Evolutionary conservation across 2,329 filamentous ascomycete species (phyloP), one percentile per base, ranked within the genome.

Genomic region (Aspergillus melleus): DNA sequence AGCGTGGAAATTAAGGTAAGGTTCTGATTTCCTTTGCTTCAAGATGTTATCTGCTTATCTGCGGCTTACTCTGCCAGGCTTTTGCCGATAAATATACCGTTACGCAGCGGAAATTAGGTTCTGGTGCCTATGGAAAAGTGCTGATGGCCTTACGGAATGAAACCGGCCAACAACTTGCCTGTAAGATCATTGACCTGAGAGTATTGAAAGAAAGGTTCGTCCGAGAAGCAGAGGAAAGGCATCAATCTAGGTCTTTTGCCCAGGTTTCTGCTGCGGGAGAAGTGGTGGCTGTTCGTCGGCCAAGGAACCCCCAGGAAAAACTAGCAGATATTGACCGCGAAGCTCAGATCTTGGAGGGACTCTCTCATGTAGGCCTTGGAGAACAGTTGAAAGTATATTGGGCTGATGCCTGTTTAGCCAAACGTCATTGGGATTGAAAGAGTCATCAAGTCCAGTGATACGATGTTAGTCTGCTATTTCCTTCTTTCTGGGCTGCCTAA

Each of bases 351-450:
- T 74, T 87, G 46, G 76, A 81, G 57, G 74, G 79, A 19, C 72
- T 88, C 4, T 79, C 74, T 36, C 85, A 88, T 76, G 81, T 83
- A 52, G 61, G 62, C 64, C 6, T 29, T 3, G 5, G 1, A 29
- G 26, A n/a, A 16, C 12, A 20, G 42, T 14, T 10, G 26, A 10
- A 32, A 4, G 2, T 14, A 16, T 14, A 6, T 9, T 59, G 22
- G 32, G 16, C 54, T 61, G 36, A 63, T 46, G 62, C 42, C 42
- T 14, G 20, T 6, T 16, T 47, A 84, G 81, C 86, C 86, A 2
- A 88, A 88, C 64, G 85, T 88, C 55, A 80, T 88, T 61, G 68
- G 73, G 4, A 68, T 88, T 2, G 80, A 88, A 61, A 84, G 83
- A 62, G 83, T 86, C 1, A 83, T 85, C 61, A 79, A 75, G 64